These are phyloP conservation scores for Zea mays DNA, from an alignment of 176 grass and related monocot genomes.

Conservation along the genomic window Zm-B73-REFERENCE-NAM-5.0 NC_050096.1:18635501-18636000, in stretches of 20 bases:
- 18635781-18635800: background rate
- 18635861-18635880: constrained; percentile 8
- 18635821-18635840: background rate
- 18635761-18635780: background rate
- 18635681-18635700: constrained; percentile 27
- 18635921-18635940: constrained; percentile 38
- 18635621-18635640: background rate
- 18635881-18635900: background rate
- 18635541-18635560: too few species aligned
- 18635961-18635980: constrained; percentile 62
- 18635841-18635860: constrained; percentile 40
- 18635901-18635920: constrained; percentile 10
- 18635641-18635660: background rate
- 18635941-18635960: constrained; percentile 64
- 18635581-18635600: too few species aligned
- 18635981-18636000: constrained; percentile 61
- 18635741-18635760: constrained; percentile 1
- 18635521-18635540: too few species aligned
- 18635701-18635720: background rate
- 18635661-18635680: background rate
- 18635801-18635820: background rate
- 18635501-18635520: too few species aligned
- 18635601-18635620: too few species aligned
- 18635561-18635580: too few species aligned
- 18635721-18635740: too few species aligned